phyloP scores from a whole-genome alignment of 2,329 filamentous ascomycete genomes.

The Fusarium metavorans region DNA sequence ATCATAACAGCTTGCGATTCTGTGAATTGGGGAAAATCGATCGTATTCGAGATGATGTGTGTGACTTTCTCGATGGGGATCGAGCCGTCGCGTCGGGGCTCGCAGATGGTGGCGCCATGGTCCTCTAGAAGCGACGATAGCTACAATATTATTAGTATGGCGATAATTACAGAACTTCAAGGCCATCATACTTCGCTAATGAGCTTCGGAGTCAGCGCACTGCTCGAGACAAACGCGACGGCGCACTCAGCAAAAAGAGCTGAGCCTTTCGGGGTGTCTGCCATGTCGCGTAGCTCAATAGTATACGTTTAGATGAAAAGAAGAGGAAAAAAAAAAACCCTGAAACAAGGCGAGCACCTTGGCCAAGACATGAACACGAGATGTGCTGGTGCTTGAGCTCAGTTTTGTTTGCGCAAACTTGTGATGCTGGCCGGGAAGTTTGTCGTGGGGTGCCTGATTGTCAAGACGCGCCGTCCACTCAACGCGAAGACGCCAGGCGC shows the following conservation, averaged over 20 bases:
- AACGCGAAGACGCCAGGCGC: constrained; percentile 54
- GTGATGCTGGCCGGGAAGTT: background rate
- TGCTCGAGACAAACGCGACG: constrained; percentile 61
- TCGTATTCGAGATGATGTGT: constrained; percentile 76
- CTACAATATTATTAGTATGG: constrained; percentile 45
- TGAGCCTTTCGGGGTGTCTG: constrained; percentile 38
- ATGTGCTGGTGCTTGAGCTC: background rate
- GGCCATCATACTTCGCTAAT: constrained; percentile 54
- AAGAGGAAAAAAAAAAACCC: constrained; percentile 7
- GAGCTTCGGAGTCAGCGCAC: constrained; percentile 52
- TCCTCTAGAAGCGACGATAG: constrained; percentile 57
- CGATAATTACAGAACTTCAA: no score
- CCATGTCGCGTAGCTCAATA: constrained; percentile 43
- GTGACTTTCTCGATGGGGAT: constrained; percentile 62
- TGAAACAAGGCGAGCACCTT: background rate
- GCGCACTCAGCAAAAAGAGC: constrained; percentile 57
- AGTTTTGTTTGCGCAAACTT: constrained; percentile 8
- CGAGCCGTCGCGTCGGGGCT: constrained; percentile 61
- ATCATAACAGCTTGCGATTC: constrained; percentile 81
- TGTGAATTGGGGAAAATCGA: constrained; percentile 91
- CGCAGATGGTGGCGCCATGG: constrained; percentile 64
- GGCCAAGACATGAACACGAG: constrained; percentile 28
- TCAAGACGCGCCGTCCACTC: constrained; percentile 33
- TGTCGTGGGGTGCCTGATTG: constrained; percentile 33
- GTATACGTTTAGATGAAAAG: constrained; percentile 3